Conservation (phyloP, 176 grass and related monocot genomes). For the Pharus latifolius region DNA sequence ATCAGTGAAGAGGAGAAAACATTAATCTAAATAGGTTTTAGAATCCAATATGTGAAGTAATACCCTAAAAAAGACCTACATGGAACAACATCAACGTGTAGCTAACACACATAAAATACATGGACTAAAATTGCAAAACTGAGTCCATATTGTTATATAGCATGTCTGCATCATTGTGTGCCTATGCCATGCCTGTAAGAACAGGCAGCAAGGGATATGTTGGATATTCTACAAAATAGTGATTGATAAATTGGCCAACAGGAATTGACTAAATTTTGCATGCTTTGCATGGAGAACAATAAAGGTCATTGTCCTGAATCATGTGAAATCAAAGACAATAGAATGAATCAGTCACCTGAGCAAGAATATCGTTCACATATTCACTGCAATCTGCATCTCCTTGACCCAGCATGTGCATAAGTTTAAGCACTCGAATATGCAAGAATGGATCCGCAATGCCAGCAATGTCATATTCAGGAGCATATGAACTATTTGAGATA, state of each 20-base stretch:
- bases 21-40: not conserved
- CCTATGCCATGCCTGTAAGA: not conserved
- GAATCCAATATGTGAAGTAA: constrained; percentile 8
- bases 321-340: not conserved
- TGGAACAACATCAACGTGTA: not conserved
- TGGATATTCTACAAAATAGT: not conserved
- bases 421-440: constrained; percentile 88
- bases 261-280: not conserved
- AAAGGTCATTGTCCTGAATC: not conserved
- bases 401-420: constrained; percentile 76
- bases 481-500: constrained; percentile 94
- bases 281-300: constrained; percentile 2
- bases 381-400: constrained; percentile 91
- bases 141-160: not conserved
- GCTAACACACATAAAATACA: not conserved
- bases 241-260: not conserved
- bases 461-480: constrained; percentile 89
- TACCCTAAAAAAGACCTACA: not conserved
- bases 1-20: not conserved
- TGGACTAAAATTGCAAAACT: not conserved
- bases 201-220: not conserved
- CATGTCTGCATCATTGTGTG: not conserved
- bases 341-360: constrained; percentile 60
- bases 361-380: constrained; percentile 96
- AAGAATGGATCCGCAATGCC: constrained; percentile 94